A percentile compares a stretch with the other conserved stretches of the same genome.
phyloP scores from a whole-genome alignment of 2,329 filamentous ascomycete genomes.

The Talaromyces marneffei region DNA sequence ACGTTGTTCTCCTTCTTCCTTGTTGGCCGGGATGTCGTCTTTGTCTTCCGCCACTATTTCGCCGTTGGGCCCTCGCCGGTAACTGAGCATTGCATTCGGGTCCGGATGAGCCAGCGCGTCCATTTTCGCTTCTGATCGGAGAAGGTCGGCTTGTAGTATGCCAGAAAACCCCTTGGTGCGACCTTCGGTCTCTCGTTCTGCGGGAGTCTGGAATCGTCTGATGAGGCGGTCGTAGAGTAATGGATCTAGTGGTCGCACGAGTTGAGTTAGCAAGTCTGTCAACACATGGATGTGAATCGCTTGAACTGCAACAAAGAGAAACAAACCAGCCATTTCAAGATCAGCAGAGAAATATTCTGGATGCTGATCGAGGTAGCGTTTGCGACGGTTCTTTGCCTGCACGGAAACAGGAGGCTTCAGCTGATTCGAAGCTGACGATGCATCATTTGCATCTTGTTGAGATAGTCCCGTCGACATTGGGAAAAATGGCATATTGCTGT shows the following conservation, averaged over 20 bases:
- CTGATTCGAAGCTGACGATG: slow-evolving; percentile 7
- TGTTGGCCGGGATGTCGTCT: slow-evolving; percentile 53
- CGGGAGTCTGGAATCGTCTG: slow-evolving; percentile 66
- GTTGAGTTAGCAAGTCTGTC: slow-evolving; percentile 26
- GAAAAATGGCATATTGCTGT: slow-evolving; percentile 10
- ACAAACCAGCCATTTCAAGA: slow-evolving; percentile 57
- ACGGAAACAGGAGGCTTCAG: slow-evolving; percentile 40
- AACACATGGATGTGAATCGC: background rate
- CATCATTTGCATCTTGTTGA: background rate
- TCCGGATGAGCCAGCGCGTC: slow-evolving; percentile 54
- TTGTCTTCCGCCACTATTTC: slow-evolving; percentile 55
- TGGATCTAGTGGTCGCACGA: slow-evolving; percentile 51
- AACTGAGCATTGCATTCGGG: slow-evolving; percentile 46
- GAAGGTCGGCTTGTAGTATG: slow-evolving; percentile 68
- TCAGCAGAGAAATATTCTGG: slow-evolving; percentile 64
- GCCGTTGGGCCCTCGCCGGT: slow-evolving; percentile 47
- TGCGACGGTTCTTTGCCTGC: slow-evolving; percentile 66
- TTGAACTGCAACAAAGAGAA: slow-evolving; percentile 20
- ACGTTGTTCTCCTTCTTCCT: slow-evolving; percentile 60
- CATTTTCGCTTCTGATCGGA: slow-evolving; percentile 70
- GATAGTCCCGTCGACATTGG: slow-evolving; percentile 7
- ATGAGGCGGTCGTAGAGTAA: slow-evolving; percentile 76
- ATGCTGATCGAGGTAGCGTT: slow-evolving; percentile 67
- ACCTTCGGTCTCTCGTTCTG: slow-evolving; percentile 68
- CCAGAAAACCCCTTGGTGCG: slow-evolving; percentile 71